Percentiles rank a stretch among this genome's conserved stretches.
Conservation (phyloP, 1,284 basidiomycete species). For the Calocybe gambosa region DNA sequence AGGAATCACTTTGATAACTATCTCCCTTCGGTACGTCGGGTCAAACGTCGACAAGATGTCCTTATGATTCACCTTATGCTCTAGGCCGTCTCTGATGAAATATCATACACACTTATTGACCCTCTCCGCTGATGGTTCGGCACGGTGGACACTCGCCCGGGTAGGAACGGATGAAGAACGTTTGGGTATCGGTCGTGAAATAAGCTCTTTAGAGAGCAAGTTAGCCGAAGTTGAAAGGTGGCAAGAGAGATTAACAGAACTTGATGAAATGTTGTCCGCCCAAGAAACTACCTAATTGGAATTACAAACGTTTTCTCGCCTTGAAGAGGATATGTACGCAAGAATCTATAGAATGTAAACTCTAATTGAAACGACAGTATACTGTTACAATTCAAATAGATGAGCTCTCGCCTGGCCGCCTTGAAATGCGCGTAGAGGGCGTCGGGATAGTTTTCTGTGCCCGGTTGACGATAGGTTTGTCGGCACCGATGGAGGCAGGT, state of each 20-base stretch:
- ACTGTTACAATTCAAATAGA: too few relatives aligned
- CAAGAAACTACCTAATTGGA: too few relatives aligned
- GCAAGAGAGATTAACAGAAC: slow-evolving; percentile 56
- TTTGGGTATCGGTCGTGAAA: slow-evolving; percentile 70
- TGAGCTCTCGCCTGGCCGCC: too few relatives aligned
- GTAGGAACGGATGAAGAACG: slow-evolving; percentile 70
- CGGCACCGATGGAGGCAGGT: too few relatives aligned
- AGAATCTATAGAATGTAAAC: too few relatives aligned
- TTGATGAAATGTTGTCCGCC: slow-evolving; percentile 43
- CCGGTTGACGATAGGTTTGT: too few relatives aligned
- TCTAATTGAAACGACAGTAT: too few relatives aligned
- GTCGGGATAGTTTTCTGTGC: too few relatives aligned
- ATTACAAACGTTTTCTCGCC: too few relatives aligned
- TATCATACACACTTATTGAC: slow-evolving; percentile 82
- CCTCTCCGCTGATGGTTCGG: slow-evolving; percentile 59
- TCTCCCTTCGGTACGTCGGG: slow-evolving; percentile 62
- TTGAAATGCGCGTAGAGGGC: too few relatives aligned
- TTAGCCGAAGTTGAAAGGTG: slow-evolving; percentile 63
- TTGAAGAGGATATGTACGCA: too few relatives aligned
- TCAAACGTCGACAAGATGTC: not conserved
- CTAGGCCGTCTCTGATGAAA: slow-evolving; percentile 73
- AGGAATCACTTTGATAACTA: slow-evolving; percentile 91
- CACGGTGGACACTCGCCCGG: slow-evolving; percentile 64
- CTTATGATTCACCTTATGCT: not conserved
- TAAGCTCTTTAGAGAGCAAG: slow-evolving; percentile 56